Evolutionary conservation across 1,284 basidiomycete species (phyloP).

Genomic region (Leccinum pachyderme): DNA sequence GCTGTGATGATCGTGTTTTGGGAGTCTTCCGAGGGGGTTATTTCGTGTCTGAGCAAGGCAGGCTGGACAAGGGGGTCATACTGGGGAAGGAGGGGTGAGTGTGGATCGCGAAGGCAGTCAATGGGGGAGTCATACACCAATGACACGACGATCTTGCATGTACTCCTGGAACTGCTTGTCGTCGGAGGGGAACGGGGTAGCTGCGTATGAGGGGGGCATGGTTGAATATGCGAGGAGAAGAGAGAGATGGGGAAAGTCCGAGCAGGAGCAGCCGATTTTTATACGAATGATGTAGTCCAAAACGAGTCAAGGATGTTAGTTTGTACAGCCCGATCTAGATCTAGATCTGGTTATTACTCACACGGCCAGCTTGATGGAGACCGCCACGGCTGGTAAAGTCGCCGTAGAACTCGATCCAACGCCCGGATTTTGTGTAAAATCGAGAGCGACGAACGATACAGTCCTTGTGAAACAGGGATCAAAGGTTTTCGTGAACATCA

Average conservation of each 20-base stretch:
- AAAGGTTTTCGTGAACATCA: slow-evolving; percentile 73
- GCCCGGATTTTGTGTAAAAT: slow-evolving; percentile 34
- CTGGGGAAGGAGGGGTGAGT: slow-evolving; percentile 37
- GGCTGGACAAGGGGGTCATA: slow-evolving; percentile 94
- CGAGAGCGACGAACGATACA: slow-evolving; percentile 19
- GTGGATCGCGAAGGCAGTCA: not conserved
- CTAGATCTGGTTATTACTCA: not conserved
- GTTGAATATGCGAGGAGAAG: not conserved
- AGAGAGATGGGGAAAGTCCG: not conserved
- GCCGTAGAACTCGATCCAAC: slow-evolving; percentile 28
- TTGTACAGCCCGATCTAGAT: not conserved
- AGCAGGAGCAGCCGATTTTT: not conserved
- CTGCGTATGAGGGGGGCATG: slow-evolving; percentile 35
- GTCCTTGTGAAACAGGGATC: slow-evolving; percentile 41
- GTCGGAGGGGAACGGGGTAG: slow-evolving; percentile 65
- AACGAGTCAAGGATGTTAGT: slow-evolving; percentile 1
- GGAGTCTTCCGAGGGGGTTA: slow-evolving; percentile 58
- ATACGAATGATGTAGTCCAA: not conserved
- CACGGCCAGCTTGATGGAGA: slow-evolving; percentile 21
- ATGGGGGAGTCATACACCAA: slow-evolving; percentile 56
- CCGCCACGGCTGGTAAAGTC: slow-evolving; percentile 14
- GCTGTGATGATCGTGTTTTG: slow-evolving; percentile 74
- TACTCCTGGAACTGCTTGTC: slow-evolving; percentile 60
- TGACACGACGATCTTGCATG: slow-evolving; percentile 75
- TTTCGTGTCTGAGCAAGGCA: slow-evolving; percentile 82